Evolutionary conservation across 768 basidiomycete species (phyloP), one percentile per base, ranked within the genome.

Genomic region (Hypholoma fasciculare): DNA sequence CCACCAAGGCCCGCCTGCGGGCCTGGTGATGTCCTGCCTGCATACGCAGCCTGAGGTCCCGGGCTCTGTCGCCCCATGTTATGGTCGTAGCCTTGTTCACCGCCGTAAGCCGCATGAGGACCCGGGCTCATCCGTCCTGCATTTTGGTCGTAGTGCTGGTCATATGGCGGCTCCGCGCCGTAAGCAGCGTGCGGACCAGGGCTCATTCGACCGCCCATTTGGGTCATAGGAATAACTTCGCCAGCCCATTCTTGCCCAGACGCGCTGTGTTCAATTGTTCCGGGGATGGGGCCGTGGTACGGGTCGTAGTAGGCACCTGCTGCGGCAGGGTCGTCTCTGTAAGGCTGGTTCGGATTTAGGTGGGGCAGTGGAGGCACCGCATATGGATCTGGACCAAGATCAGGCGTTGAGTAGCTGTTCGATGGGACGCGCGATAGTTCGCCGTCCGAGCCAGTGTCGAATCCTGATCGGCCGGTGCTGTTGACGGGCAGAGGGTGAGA

Each of bases 311-410:
- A 93, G 37, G 72, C 77, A 5, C 70, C 69, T 17, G 71, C 70
- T 9, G 72, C 67, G 34, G 66, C 71, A 0, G 90, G 88, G 59
- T 94, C 89, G 65, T 93, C 92, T 54, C 71, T 80, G 69, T 93
- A 93, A 0, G 90, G 89, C 62, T 82, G 81, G 69, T 82, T 88
- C 6, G 91, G 90, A 68, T 93, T 90, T 47, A 90, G 74, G 62
- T 92, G 89, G 11, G 91, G 91, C 19, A 92, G 77, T 14, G 91
- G 91, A 2, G 92, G 91, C 0, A 92, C 85, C 14, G 92, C 89
- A 69, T 93, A 94, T 2, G 91, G 90, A 63, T 93, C 91, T 27
- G 67, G 59, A 70, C 73, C 57, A 74, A 90, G 69, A 71, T 84
- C 72, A 62, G 67, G 82, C 62, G 71, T 87, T 67, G 76, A 81